A percentile compares a stretch with the other conserved stretches of the same genome.
Evolutionary conservation across 2,329 filamentous ascomycete species (phyloP).

Genomic region (Chaetomium globosum): DNA sequence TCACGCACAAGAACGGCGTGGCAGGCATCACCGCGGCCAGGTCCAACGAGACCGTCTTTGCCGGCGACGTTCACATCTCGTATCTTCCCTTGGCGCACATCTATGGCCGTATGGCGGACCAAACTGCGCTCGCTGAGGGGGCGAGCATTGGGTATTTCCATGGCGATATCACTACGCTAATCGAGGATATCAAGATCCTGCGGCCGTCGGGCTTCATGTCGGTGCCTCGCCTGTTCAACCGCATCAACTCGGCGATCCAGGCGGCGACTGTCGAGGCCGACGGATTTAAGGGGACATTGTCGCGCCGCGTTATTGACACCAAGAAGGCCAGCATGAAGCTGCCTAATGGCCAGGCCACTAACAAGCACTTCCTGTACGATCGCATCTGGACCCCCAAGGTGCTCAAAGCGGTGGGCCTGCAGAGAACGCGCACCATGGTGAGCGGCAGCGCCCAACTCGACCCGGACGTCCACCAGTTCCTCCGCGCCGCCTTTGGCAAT

Average conservation of each 20-base stretch:
- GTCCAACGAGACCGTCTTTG: conserved; percentile 53
- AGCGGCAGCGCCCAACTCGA: conserved; percentile 91
- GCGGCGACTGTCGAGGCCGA: conserved; percentile 75
- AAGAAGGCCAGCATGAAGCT: conserved; percentile 80
- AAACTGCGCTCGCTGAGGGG: conserved; percentile 71
- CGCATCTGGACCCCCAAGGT: conserved; percentile 92
- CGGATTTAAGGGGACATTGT: conserved; percentile 79
- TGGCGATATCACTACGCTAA: conserved; percentile 80
- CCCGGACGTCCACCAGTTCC: conserved; percentile 82
- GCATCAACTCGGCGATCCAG: conserved; percentile 82
- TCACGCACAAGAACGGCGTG: conserved; percentile 81
- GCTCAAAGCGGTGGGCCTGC: conserved; percentile 76
- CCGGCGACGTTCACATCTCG: conserved; percentile 70
- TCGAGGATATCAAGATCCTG: conserved; percentile 88
- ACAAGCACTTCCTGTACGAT: conserved; percentile 77
- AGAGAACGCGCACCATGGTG: conserved; percentile 72
- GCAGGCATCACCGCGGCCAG: conserved; percentile 68
- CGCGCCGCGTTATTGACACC: conserved; percentile 73
- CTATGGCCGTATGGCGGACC: conserved; percentile 82
- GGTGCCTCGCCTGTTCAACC: conserved; percentile 88
- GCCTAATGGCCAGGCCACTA: conserved; percentile 71
- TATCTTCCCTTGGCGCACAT: conserved; percentile 96
- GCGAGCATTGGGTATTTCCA: conserved; percentile 88
- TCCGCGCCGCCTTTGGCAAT: conserved; percentile 79
- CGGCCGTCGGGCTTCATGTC: conserved; percentile 82